A percentile compares a stretch with the other conserved stretches of the same genome.
Conservation (phyloP, 257 asterid species). For the Solanum habrochaites region DNA sequence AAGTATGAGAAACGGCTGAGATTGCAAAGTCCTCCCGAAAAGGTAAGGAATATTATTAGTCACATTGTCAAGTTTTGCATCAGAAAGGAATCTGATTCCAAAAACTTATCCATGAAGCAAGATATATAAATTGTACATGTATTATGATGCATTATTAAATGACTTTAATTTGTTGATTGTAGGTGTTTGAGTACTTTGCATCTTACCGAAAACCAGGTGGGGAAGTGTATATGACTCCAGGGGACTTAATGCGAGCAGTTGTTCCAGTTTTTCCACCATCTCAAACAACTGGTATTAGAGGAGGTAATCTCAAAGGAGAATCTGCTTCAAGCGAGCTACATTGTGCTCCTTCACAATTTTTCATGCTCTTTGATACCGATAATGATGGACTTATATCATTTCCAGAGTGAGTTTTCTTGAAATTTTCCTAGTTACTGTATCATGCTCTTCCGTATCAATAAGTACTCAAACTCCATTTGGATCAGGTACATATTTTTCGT, state of each 20-base stretch:
- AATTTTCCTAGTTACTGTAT: not conserved
- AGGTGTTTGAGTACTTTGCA: constrained; percentile 96
- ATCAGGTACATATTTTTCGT: constrained; percentile 82
- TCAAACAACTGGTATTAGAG: constrained; percentile 56
- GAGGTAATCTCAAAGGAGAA: constrained; percentile 71
- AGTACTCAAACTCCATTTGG: not conserved
- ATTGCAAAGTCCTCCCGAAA: constrained; percentile 79
- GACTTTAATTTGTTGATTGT: not conserved
- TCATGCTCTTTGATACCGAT: constrained; percentile 81
- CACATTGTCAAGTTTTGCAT: not conserved
- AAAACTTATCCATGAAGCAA: not conserved
- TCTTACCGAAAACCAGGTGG: constrained; percentile 44
- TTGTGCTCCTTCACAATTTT: constrained; percentile 66
- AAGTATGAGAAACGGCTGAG: constrained; percentile 90
- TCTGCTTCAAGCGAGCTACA: constrained; percentile 26
- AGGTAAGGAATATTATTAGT: constrained; percentile 25
- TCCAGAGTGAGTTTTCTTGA: constrained; percentile 51
- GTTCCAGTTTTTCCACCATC: constrained; percentile 92
- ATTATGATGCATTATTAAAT: not conserved
- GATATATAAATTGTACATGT: not conserved
- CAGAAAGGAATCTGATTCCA: not conserved
- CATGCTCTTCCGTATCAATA: not conserved
- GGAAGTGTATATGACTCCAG: constrained; percentile 69
- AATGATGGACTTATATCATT: constrained; percentile 83
- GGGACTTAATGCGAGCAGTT: constrained; percentile 83